These are phyloP conservation scores for Panicum miliaceum DNA, from an alignment of 176 grass and related monocot genomes.

Conservation along the genomic window DNA sequence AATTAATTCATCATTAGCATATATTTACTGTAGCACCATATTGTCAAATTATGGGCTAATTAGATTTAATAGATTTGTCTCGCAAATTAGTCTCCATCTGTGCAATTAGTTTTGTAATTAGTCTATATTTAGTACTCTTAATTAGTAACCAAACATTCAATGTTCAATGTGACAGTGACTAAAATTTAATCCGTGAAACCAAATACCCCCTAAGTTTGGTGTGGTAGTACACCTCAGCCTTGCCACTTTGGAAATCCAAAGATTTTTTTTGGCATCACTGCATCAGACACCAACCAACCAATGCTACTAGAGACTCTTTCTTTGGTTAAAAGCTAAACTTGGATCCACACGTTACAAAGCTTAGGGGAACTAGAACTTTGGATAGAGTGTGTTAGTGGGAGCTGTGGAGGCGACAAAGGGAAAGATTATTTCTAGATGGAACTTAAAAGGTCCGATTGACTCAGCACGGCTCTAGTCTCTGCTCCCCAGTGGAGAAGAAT, in stretches of 20 bases:
- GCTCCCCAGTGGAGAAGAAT: slow-evolving; percentile 20
- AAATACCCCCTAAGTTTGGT: too few species aligned
- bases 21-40: too few species aligned
- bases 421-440: slow-evolving; percentile 30
- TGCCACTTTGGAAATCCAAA: background rate
- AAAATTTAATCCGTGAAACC: too few species aligned
- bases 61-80: too few species aligned
- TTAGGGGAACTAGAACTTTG: slow-evolving; percentile 4
- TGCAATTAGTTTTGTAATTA: too few species aligned
- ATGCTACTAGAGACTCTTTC: background rate
- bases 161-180: too few species aligned
- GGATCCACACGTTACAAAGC: slow-evolving; percentile 10
- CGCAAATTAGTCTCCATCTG: too few species aligned
- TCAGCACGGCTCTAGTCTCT: background rate
- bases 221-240: background rate
- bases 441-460: slow-evolving; percentile 36
- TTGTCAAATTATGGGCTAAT: too few species aligned
- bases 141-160: too few species aligned
- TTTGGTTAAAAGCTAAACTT: background rate
- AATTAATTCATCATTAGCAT: too few species aligned
- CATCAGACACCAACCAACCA: background rate
- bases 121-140: too few species aligned
- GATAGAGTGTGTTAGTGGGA: slow-evolving; percentile 33
- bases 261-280: slow-evolving; percentile 11
- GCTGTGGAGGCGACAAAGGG: slow-evolving; percentile 26